Conservation (phyloP, 2,329 filamentous ascomycete genomes). For the Proliferodiscus dingleyae region DNA sequence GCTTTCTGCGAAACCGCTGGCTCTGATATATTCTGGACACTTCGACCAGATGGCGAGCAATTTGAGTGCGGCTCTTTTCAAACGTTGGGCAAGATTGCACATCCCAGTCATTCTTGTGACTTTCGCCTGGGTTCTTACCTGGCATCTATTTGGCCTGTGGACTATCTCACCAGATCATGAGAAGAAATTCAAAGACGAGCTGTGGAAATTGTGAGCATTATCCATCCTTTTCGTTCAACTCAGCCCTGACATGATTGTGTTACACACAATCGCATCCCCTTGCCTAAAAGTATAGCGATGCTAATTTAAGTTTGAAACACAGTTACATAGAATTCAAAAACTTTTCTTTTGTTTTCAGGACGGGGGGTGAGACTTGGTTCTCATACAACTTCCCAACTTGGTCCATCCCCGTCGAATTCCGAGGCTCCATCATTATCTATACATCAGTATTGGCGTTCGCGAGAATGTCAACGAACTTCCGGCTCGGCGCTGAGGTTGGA, state of each 20-base stretch:
- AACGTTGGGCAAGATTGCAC: neutral
- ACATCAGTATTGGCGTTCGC: conserved; percentile 52
- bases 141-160: conserved; percentile 9
- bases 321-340: conserved; percentile 52
- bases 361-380: conserved; percentile 50
- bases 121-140: conserved; percentile 19
- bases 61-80: neutral
- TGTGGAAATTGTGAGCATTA: too few species aligned
- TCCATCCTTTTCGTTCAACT: too few species aligned
- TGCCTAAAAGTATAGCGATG: too few species aligned
- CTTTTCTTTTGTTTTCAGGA: conserved; percentile 60
- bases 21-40: neutral
- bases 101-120: conserved; percentile 35
- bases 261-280: too few species aligned
- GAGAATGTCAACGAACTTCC: conserved; percentile 47
- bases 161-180: conserved; percentile 2
- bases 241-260: too few species aligned
- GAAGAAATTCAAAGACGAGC: conserved; percentile 6
- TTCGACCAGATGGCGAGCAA: neutral
- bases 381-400: conserved; percentile 55
- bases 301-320: too few species aligned
- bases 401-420: conserved; percentile 53
- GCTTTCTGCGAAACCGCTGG: conserved; percentile 32
- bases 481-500: conserved; percentile 44
- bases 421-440: conserved; percentile 59